phyloP scores from a whole-genome alignment of 2,329 filamentous ascomycete species.

The Corniculantispora saksenae region DNA sequence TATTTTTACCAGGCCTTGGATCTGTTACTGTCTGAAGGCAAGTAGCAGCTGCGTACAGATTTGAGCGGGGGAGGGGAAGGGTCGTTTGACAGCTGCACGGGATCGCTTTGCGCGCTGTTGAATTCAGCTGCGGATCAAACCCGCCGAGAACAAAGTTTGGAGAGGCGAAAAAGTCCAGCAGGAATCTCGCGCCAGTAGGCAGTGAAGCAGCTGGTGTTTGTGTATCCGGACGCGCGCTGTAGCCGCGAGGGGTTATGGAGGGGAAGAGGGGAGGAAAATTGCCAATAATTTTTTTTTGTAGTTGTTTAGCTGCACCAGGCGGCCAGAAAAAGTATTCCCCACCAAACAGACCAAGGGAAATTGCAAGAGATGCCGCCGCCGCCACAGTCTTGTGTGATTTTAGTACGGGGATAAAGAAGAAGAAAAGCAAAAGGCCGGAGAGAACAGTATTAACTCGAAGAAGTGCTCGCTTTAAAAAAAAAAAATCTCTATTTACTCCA shows the following conservation, averaged over 20 bases:
- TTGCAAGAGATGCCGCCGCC: neutral
- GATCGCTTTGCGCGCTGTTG: neutral
- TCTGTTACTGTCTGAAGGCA: neutral
- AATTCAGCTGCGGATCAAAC: neutral
- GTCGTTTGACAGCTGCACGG: neutral
- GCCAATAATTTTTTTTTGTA: conserved; percentile 19
- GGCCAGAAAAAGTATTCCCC: conserved; percentile 12
- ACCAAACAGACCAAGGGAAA: neutral
- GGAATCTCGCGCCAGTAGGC: neutral
- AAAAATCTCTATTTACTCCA: neutral
- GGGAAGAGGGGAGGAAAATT: conserved; percentile 19
- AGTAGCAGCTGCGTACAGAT: neutral
- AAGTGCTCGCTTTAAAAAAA: too few relatives aligned
- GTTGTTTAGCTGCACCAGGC: conserved; percentile 5
- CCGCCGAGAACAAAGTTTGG: neutral
- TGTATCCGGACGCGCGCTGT: conserved; percentile 16
- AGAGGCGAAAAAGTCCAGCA: neutral
- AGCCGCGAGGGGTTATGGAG: conserved; percentile 20
- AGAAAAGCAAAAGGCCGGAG: neutral
- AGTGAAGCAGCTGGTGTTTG: conserved; percentile 7
- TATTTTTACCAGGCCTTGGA: neutral
- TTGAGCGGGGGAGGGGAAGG: conserved; percentile 16
- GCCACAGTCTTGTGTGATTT: neutral
- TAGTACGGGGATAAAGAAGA: neutral
- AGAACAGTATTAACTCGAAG: neutral